Evolutionary conservation across 1,284 basidiomycete genomes (phyloP).

Genomic region (Exsudoporus floridanus): DNA sequence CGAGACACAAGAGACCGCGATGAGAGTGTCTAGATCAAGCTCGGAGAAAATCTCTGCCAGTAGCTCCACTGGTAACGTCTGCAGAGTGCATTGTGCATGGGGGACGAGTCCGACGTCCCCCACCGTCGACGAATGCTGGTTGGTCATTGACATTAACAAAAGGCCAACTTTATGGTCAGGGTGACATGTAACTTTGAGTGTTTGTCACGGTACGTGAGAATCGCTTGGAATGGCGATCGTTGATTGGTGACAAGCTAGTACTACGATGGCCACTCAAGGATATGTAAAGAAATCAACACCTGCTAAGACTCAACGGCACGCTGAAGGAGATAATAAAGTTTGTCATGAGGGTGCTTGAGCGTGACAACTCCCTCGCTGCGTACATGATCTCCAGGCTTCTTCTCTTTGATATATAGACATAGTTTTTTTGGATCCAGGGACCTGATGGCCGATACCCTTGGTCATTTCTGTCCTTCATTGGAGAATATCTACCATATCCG

Average conservation of each 20-base stretch:
- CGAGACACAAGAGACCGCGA: constrained; percentile 58
- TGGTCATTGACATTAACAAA: constrained; percentile 1
- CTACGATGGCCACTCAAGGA: no score
- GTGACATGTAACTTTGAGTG: neutral
- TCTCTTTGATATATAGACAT: no score
- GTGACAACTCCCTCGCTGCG: no score
- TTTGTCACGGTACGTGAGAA: neutral
- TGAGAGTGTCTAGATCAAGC: constrained; percentile 60
- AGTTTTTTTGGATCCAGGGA: no score
- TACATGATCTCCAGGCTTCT: no score
- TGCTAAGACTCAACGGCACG: no score
- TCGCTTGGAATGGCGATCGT: neutral
- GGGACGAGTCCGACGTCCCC: neutral
- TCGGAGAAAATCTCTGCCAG: constrained; percentile 69
- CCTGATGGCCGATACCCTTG: no score
- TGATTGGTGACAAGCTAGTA: no score
- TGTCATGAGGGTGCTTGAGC: no score
- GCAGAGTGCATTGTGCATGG: constrained; percentile 29
- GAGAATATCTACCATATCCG: neutral
- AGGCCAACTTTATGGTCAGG: neutral
- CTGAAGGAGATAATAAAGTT: no score
- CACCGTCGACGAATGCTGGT: neutral
- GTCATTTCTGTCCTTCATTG: neutral
- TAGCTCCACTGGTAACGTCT: constrained; percentile 68
- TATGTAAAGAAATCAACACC: no score